Conservation (phyloP, 2,329 filamentous ascomycete species). For the Pseudocercospora crystallina region DNA sequence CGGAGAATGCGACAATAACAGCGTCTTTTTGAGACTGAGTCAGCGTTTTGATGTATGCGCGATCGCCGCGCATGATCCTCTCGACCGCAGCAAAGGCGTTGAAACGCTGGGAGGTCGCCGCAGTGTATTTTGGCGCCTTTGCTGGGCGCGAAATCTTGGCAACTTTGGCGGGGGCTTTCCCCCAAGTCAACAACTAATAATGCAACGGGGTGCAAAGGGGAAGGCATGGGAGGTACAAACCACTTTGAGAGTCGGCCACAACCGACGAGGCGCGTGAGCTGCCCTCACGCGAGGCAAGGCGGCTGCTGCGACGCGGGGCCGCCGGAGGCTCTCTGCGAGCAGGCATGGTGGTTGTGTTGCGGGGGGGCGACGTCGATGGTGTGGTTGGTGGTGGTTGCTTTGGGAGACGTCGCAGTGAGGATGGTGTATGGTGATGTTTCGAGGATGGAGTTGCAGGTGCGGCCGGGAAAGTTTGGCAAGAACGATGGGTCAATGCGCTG, state of each 20-base stretch:
- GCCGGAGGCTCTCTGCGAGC: slow-evolving; percentile 1
- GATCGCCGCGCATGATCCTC: slow-evolving; percentile 3
- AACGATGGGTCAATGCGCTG: no score
- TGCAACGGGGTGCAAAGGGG: neutral
- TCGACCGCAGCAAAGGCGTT: slow-evolving; percentile 7
- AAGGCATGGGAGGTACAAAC: slow-evolving; percentile 7
- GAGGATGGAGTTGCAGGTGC: neutral
- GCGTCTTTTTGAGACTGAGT: slow-evolving; percentile 19
- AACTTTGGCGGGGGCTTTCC: neutral
- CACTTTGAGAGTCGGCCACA: slow-evolving; percentile 6
- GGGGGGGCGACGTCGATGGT: neutral
- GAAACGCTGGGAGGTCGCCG: neutral
- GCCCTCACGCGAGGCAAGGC: slow-evolving; percentile 10
- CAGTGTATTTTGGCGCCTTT: neutral
- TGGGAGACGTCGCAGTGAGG: neutral
- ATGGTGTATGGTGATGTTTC: neutral
- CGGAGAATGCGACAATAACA: slow-evolving; percentile 15
- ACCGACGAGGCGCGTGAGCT: slow-evolving; percentile 14
- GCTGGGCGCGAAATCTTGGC: neutral
- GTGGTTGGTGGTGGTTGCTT: neutral
- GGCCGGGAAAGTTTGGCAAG: neutral
- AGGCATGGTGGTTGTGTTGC: neutral
- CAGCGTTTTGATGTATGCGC: slow-evolving; percentile 14
- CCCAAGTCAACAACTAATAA: slow-evolving; percentile 6
- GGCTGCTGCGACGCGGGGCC: slow-evolving; percentile 14